These are phyloP conservation scores for Balakata baccata DNA, from an alignment of 345 rosid species.

Conservation along the genomic window DNA sequence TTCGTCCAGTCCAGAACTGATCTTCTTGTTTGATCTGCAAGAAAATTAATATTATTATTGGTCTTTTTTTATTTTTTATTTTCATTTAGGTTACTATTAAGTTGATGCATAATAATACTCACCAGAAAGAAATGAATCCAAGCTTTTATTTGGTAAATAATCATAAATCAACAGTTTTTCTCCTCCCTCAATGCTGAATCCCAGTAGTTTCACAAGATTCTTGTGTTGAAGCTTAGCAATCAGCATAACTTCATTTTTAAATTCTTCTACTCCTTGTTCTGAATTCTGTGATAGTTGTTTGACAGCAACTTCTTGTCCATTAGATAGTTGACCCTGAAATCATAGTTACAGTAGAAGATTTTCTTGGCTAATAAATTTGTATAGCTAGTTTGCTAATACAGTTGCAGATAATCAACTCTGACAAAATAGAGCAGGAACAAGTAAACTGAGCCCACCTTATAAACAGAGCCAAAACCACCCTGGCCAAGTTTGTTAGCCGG, in stretches of 20 bases:
- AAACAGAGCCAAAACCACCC: conserved; percentile 42
- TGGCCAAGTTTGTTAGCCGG: conserved; percentile 27
- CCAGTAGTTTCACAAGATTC: conserved; percentile 6
- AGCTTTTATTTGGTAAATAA: conserved; percentile 1
- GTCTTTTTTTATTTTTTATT: too few species aligned
- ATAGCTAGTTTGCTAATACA: too few species aligned
- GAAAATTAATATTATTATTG: too few species aligned
- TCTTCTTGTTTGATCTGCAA: background rate
- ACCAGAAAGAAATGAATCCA: too few species aligned
- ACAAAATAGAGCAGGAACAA: too few species aligned
- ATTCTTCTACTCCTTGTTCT: background rate
- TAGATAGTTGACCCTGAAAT: conserved; percentile 4
- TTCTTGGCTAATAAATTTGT: too few species aligned
- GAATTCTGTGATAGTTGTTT: background rate
- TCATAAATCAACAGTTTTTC: background rate
- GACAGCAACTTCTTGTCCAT: background rate
- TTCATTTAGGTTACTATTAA: too few species aligned
- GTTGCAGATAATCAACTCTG: too few species aligned
- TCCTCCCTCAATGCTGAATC: conserved; percentile 3
- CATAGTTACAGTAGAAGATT: background rate
- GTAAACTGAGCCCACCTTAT: conserved; percentile 23
- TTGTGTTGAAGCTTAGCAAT: conserved; percentile 2
- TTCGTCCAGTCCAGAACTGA: background rate
- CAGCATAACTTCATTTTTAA: background rate
- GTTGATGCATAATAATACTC: too few species aligned